Percentiles rank a stretch among this genome's conserved stretches.
These are phyloP conservation scores for Naumovozyma dairenensis DNA, from an alignment of 805 yeast species.

Conservation along the genomic window DNA sequence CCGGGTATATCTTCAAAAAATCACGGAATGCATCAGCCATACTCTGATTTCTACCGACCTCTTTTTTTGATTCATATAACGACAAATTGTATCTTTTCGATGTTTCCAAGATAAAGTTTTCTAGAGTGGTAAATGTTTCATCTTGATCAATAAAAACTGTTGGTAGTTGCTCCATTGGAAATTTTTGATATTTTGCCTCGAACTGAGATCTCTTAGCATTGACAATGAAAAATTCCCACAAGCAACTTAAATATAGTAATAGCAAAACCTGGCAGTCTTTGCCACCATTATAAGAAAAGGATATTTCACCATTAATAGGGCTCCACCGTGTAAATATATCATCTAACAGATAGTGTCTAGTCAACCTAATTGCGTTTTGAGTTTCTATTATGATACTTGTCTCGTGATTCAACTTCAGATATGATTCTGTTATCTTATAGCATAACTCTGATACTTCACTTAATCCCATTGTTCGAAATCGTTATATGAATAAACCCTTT, in stretches of 20 bases:
- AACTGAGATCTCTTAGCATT: constrained; percentile 18
- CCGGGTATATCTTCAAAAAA: constrained; percentile 44
- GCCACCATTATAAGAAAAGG: constrained; percentile 91
- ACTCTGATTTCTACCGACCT: constrained; percentile 11
- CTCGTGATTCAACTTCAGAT: constrained; percentile 10
- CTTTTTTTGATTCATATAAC: constrained; percentile 30
- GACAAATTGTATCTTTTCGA: constrained; percentile 45
- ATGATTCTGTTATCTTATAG: constrained; percentile 19
- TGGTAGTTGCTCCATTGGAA: constrained; percentile 22
- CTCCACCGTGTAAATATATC: constrained; percentile 25
- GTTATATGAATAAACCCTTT: too few relatives aligned
- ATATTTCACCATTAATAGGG: constrained; percentile 38
- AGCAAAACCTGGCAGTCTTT: constrained; percentile 92
- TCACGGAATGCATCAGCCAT: constrained; percentile 61
- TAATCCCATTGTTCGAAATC: constrained; percentile 8
- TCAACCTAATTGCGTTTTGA: constrained; percentile 20
- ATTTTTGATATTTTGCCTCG: constrained; percentile 12
- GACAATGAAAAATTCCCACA: constrained; percentile 22
- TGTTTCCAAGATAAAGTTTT: constrained; percentile 52
- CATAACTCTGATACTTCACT: constrained; percentile 18
- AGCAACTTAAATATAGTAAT: constrained; percentile 56
- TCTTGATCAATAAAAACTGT: constrained; percentile 72
- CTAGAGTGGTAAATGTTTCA: constrained; percentile 60
- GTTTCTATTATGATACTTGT: constrained; percentile 18
- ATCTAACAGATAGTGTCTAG: constrained; percentile 15